Percentiles rank a stretch among this genome's conserved stretches.
phyloP scores from a whole-genome alignment of 345 rosid species.

The Lepidium aucheri region DNA sequence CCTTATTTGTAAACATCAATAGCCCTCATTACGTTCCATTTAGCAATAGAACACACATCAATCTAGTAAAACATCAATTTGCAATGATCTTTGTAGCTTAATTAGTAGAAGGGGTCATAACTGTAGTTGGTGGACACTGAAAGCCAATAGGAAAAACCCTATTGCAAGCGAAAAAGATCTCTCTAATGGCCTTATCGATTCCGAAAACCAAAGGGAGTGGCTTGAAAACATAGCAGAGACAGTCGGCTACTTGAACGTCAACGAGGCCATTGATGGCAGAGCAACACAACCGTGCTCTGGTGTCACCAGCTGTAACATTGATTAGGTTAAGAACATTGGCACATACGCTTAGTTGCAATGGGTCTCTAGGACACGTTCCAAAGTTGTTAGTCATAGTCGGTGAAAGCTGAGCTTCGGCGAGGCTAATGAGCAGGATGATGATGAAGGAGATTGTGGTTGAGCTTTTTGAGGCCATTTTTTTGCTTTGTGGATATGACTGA shows the following conservation, averaged over 20 bases:
- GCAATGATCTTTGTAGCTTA: background rate
- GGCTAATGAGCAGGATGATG: conserved; percentile 1
- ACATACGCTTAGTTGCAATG: conserved; percentile 17
- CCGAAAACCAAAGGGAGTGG: conserved; percentile 6
- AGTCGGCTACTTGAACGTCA: conserved; percentile 18
- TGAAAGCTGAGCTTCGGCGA: background rate
- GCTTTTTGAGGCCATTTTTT: conserved; percentile 16
- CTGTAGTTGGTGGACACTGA: conserved; percentile 21
- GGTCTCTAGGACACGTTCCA: conserved; percentile 21
- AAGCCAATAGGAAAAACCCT: conserved; percentile 20
- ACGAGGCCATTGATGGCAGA: background rate
- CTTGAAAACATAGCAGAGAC: conserved; percentile 21
- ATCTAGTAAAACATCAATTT: background rate
- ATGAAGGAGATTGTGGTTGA: background rate
- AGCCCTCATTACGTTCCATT: background rate
- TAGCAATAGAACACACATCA: background rate
- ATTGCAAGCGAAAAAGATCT: conserved; percentile 20
- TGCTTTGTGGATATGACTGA: background rate
- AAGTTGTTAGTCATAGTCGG: background rate
- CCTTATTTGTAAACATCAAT: background rate
- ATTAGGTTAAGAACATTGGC: background rate
- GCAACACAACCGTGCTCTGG: conserved; percentile 19
- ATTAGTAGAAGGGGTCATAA: background rate
- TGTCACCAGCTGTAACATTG: conserved; percentile 15
- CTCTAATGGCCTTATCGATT: conserved; percentile 5